Evolutionary conservation across 2,329 filamentous ascomycete genomes (phyloP), one percentile per base, ranked within the genome.

Genomic region (Pseudocercospora pini-densiflorae): DNA sequence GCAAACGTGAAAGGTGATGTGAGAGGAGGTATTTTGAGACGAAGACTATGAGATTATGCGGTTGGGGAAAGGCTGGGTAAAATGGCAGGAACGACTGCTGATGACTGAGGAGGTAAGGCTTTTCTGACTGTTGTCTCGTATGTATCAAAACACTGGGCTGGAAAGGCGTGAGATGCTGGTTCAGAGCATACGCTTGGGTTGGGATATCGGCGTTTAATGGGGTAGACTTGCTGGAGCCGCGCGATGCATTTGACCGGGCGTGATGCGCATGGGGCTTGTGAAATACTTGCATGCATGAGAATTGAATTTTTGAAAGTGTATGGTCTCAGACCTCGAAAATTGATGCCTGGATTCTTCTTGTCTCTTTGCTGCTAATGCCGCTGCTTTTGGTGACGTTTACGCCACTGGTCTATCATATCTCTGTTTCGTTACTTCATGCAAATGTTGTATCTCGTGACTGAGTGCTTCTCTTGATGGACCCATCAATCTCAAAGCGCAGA

Each of bases 1-100:
- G 36, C 12, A 24, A 24, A 62, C 16, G 19, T 31, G 59, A 33
- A 36, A n/a, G 19, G 14, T 31, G 60, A 45, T 21, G 36, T 12
- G 29, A 36, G 29, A 54, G 40, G 40, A 43, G 40, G 16, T 6
- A n/a, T 43, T 43, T 53, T 54, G n/a, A 27, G 27, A 61, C 31
- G 60, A 54, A 36, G 60, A 62, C 40, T 24, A 62, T 43, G 59
- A 62, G 59, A 62, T 12, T 33, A 62, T 54, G 59, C 47, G 59
- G 43, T 19, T 53, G 59, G 27, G 49, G 31, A 40, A 43, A 24
- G 31, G 16, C 31, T 24, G 31, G 9, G 55, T 19, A 31, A 43
- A 40, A 5, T 10, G 29, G 33, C 55, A 33, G n/a, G 12, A 29
- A 14, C 36, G 19, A 36, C 19, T 45, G 49, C 45, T 40, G 59